Conservation (phyloP, 805 yeast species). For the Candida ipomoeae region DNA sequence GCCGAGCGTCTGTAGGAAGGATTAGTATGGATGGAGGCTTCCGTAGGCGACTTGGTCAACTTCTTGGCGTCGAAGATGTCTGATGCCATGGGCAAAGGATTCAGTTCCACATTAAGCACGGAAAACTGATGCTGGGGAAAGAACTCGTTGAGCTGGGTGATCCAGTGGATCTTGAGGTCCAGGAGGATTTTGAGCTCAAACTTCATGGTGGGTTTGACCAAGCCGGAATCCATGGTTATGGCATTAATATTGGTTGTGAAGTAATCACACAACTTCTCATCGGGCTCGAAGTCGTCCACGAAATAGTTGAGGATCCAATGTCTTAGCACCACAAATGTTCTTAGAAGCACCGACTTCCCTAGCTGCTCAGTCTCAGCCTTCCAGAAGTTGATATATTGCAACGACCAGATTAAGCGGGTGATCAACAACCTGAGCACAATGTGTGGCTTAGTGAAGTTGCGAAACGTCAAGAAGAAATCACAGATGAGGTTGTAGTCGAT, state of each 20-base stretch:
- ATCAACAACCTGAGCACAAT: conserved; percentile 58
- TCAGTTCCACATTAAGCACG: conserved; percentile 7
- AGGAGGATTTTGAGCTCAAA: conserved; percentile 35
- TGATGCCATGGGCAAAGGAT: conserved; percentile 23
- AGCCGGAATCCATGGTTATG: conserved; percentile 27
- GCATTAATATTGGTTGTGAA: conserved; percentile 50
- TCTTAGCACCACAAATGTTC: conserved; percentile 82
- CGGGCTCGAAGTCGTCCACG: conserved; percentile 61
- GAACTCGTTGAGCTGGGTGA: conserved; percentile 29
- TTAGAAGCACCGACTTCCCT: conserved; percentile 65
- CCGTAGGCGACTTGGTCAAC: conserved; percentile 31
- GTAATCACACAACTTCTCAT: conserved; percentile 30
- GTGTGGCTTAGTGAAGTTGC: conserved; percentile 60
- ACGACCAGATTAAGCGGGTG: conserved; percentile 70
- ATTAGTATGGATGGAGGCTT: conserved; percentile 38
- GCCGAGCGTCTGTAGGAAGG: conserved; percentile 43
- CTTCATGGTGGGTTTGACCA: conserved; percentile 25
- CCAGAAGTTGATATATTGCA: conserved; percentile 38
- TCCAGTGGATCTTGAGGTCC: conserved; percentile 42
- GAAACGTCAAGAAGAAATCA: conserved; percentile 82
- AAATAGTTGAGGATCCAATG: conserved; percentile 91
- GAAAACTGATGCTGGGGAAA: conserved; percentile 23
- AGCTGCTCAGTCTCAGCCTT: conserved; percentile 28
- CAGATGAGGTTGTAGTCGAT: conserved; percentile 75
- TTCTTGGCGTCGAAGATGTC: conserved; percentile 22